Evolutionary conservation across 768 basidiomycete genomes (phyloP).

Genomic region (Boletus sensibilis): DNA sequence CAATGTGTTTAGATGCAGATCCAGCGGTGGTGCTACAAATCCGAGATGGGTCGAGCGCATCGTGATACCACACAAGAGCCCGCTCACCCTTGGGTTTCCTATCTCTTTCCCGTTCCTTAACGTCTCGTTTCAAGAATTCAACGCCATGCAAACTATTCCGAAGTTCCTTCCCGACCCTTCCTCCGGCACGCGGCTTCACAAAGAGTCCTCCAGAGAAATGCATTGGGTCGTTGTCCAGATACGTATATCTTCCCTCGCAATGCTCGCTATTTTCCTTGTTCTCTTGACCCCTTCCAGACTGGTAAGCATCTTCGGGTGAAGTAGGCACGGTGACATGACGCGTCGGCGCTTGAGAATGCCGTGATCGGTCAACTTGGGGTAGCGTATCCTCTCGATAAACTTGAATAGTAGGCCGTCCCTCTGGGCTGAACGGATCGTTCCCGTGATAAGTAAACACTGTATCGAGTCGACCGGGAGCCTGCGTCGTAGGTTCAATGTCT

Average conservation of each 20-base stretch:
- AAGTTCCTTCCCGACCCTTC: constrained; percentile 46
- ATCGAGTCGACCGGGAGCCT: constrained; percentile 48
- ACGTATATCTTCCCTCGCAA: constrained; percentile 13
- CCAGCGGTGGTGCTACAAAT: constrained; percentile 53
- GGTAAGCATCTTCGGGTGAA: constrained; percentile 15
- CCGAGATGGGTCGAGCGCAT: not conserved
- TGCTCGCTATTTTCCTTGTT: constrained; percentile 41
- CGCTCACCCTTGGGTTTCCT: constrained; percentile 51
- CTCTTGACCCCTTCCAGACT: constrained; percentile 16
- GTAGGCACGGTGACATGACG: constrained; percentile 12
- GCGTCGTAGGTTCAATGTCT: constrained; percentile 36
- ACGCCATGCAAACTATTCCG: constrained; percentile 45
- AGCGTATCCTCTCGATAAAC: constrained; percentile 23
- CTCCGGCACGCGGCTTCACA: constrained; percentile 29
- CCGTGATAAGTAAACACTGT: constrained; percentile 30
- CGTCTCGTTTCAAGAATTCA: constrained; percentile 32
- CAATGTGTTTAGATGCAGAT: constrained; percentile 41
- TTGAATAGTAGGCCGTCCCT: constrained; percentile 14
- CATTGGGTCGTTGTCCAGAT: constrained; percentile 18
- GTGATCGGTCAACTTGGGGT: constrained; percentile 19
- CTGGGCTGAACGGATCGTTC: constrained; percentile 16
- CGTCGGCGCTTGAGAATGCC: constrained; percentile 10
- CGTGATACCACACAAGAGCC: not conserved
- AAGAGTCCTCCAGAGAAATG: constrained; percentile 33
- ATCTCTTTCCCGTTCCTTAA: constrained; percentile 49